phyloP scores from a whole-genome alignment of 257 asterid species.

The Fraxinus americana region DNA sequence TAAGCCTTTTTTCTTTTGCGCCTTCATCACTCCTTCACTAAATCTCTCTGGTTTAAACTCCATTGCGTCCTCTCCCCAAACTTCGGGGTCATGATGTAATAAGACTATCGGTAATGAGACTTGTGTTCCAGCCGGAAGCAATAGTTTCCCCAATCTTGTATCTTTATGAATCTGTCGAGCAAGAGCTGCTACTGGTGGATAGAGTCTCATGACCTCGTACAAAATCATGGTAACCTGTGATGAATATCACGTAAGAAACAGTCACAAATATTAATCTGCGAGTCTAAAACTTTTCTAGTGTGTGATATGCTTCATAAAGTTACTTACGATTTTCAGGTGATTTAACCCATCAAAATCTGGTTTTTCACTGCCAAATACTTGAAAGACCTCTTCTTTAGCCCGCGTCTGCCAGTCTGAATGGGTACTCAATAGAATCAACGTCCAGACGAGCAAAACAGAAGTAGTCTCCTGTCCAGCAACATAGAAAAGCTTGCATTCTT shows the following conservation, averaged over 20 bases:
- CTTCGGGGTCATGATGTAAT: slow-evolving; percentile 32
- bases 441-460: slow-evolving; percentile 40
- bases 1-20: slow-evolving; percentile 6
- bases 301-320: neutral
- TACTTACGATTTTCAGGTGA: slow-evolving; percentile 46
- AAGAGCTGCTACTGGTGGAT: slow-evolving; percentile 29
- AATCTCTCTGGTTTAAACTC: slow-evolving; percentile 42
- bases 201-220: slow-evolving; percentile 38
- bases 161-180: slow-evolving; percentile 12
- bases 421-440: slow-evolving; percentile 35
- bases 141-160: slow-evolving; percentile 16
- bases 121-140: slow-evolving; percentile 30
- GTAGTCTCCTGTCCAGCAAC: too few relatives aligned
- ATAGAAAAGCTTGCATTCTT: slow-evolving; percentile 23
- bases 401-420: slow-evolving; percentile 44
- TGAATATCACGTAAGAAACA: neutral
- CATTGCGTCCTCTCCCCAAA: slow-evolving; percentile 36
- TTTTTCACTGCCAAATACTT: slow-evolving; percentile 28
- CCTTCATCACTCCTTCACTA: slow-evolving; percentile 34
- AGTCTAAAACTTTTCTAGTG: neutral
- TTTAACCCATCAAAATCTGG: slow-evolving; percentile 37
- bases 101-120: slow-evolving; percentile 19
- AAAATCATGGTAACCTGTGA: slow-evolving; percentile 40
- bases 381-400: slow-evolving; percentile 46
- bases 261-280: too few relatives aligned